A percentile compares a stretch with the other conserved stretches of the same genome.
Evolutionary conservation across 805 yeast genomes (phyloP).

Genomic region (Candida michaelii): DNA sequence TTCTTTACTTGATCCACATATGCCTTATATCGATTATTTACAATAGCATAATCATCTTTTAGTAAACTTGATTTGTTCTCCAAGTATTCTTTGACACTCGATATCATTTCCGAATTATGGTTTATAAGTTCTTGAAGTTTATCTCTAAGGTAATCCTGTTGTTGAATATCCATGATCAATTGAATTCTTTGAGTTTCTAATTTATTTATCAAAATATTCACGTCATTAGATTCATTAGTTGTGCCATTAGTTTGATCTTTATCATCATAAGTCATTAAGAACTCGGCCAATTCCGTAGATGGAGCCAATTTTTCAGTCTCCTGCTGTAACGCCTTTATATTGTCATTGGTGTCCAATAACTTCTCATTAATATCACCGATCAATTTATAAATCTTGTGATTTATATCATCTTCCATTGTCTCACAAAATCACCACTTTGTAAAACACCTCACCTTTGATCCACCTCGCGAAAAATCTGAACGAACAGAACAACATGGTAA

Average conservation of each 20-base stretch:
- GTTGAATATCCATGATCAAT: conserved; percentile 39
- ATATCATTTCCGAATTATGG: conserved; percentile 35
- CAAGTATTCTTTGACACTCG: conserved; percentile 32
- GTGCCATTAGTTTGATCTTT: conserved; percentile 10
- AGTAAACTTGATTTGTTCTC: conserved; percentile 19
- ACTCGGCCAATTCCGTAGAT: conserved; percentile 12
- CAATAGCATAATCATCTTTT: conserved; percentile 13
- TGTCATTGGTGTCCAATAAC: conserved; percentile 14
- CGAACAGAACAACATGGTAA: conserved; percentile 49
- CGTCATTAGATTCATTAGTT: not conserved
- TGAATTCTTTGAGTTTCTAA: conserved; percentile 30
- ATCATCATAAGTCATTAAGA: conserved; percentile 3
- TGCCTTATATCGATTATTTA: conserved; percentile 8
- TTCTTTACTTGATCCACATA: conserved; percentile 9
- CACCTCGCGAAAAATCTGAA: conserved; percentile 3
- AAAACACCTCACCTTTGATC: not conserved
- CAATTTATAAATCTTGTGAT: conserved; percentile 11
- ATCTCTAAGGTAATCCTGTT: conserved; percentile 32
- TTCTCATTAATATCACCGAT: conserved; percentile 6
- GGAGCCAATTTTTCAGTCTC: conserved; percentile 21
- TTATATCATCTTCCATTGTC: conserved; percentile 16
- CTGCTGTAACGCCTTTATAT: conserved; percentile 19
- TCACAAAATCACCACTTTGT: not conserved
- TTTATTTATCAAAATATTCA: conserved; percentile 6
- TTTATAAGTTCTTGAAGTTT: conserved; percentile 32